Conservation (phyloP, 805 yeast genomes). For the Diddensiella caesifluorescens region DNA sequence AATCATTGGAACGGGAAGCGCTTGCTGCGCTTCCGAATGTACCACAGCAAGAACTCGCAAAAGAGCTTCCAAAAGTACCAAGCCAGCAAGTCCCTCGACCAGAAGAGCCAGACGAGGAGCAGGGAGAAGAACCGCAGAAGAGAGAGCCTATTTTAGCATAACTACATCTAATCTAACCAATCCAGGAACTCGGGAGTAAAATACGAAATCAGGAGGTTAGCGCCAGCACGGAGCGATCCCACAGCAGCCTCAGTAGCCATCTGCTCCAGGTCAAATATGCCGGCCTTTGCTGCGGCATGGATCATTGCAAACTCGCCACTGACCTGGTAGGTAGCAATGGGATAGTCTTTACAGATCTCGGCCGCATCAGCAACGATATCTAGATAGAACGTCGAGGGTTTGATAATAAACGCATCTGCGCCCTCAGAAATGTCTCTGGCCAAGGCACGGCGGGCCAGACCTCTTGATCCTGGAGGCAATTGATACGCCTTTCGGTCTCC, state of each 20-base stretch:
- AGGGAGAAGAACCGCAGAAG: conserved; percentile 9
- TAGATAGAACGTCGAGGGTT: conserved; percentile 92
- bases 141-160: conserved; percentile 18
- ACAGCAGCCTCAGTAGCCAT: conserved; percentile 79
- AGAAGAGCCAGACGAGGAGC: conserved; percentile 9
- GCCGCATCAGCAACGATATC: conserved; percentile 89
- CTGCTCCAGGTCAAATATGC: conserved; percentile 76
- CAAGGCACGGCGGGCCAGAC: conserved; percentile 89
- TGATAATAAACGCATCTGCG: conserved; percentile 90
- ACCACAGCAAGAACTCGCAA: conserved; percentile 3
- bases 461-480: conserved; percentile 87
- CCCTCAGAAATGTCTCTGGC: conserved; percentile 85
- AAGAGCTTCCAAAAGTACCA: conserved; percentile 8
- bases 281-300: conserved; percentile 97
- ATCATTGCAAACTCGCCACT: conserved; percentile 97
- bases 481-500: conserved; percentile 95
- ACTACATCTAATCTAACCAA: conserved; percentile 50
- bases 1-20: conserved; percentile 24
- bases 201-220: conserved; percentile 82
- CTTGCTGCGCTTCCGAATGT: conserved; percentile 14
- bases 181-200: conserved; percentile 94
- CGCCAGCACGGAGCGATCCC: conserved; percentile 94
- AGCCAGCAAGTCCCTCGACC: background rate
- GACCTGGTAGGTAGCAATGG: conserved; percentile 93
- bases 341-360: conserved; percentile 73